Conservation (phyloP, 139 green algal species). For the Chlamydomonas asymmetrica region DNA sequence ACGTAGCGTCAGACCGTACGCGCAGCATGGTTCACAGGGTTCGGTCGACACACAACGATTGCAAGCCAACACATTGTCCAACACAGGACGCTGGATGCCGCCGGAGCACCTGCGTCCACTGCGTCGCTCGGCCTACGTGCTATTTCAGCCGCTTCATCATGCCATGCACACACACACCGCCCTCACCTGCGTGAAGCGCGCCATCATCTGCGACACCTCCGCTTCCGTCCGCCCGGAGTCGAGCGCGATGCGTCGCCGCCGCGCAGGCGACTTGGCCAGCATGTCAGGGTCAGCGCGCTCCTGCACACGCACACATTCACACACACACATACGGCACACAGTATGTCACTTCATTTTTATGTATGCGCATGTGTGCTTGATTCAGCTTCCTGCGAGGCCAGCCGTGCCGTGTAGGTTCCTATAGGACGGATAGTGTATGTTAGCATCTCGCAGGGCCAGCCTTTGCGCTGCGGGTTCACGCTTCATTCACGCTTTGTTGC, state of each 20-base stretch:
- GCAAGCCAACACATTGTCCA: too few relatives aligned
- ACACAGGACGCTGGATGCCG: neutral
- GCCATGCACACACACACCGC: constrained; percentile 70
- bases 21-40: neutral
- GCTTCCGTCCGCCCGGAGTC: constrained; percentile 63
- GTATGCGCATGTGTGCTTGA: neutral
- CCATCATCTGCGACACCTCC: constrained; percentile 77
- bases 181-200: constrained; percentile 79
- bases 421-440: too few relatives aligned
- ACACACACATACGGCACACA: neutral
- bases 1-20: neutral
- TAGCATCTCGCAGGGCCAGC: neutral
- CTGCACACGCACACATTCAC: constrained; percentile 29
- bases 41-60: neutral
- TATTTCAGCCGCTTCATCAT: constrained; percentile 71
- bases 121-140: neutral
- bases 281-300: constrained; percentile 87
- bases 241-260: constrained; percentile 60
- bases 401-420: too few relatives aligned
- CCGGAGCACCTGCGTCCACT: neutral
- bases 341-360: neutral
- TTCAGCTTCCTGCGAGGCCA: neutral
- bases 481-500: too few relatives aligned
- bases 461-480: neutral
- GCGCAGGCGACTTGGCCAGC: constrained; percentile 71